phyloP scores from a whole-genome alignment of 2,329 filamentous ascomycete species.

The Chrysoporthe austroafricana region DNA sequence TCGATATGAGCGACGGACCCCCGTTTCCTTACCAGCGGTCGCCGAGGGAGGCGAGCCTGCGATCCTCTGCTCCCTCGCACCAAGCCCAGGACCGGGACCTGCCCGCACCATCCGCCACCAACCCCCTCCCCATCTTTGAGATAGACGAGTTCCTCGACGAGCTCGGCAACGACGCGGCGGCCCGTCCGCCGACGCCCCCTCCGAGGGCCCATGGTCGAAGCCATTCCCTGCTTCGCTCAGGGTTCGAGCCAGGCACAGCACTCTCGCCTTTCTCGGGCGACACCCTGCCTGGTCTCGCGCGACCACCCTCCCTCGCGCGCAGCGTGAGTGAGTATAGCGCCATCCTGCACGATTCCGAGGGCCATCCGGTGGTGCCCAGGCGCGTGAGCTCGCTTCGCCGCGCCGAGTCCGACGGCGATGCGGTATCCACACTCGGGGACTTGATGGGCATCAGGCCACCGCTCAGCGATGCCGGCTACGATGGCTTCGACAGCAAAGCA shows the following conservation, averaged over 20 bases:
- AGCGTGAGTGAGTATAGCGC: slow-evolving; percentile 25
- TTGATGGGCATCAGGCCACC: slow-evolving; percentile 19
- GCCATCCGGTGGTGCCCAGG: slow-evolving; percentile 18
- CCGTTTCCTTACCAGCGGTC: slow-evolving; percentile 26
- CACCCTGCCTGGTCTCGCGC: slow-evolving; percentile 6
- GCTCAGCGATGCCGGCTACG: not conserved
- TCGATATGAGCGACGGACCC: slow-evolving; percentile 41
- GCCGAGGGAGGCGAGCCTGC: slow-evolving; percentile 27
- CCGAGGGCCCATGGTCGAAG: slow-evolving; percentile 32
- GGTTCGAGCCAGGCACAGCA: not conserved
- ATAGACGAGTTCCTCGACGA: slow-evolving; percentile 38
- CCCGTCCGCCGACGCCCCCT: slow-evolving; percentile 36
- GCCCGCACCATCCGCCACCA: slow-evolving; percentile 30
- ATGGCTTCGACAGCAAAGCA: slow-evolving; percentile 6
- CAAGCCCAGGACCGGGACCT: slow-evolving; percentile 11
- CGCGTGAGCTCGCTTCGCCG: slow-evolving; percentile 21
- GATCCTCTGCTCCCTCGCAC: not conserved
- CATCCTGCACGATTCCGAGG: slow-evolving; percentile 19
- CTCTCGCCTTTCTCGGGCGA: slow-evolving; percentile 5
- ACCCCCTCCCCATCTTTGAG: slow-evolving; percentile 37
- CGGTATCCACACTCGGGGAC: slow-evolving; percentile 23
- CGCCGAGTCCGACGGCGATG: slow-evolving; percentile 23
- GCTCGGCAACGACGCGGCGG: slow-evolving; percentile 16
- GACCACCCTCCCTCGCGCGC: slow-evolving; percentile 17
- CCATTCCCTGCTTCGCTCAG: slow-evolving; percentile 7